Base-by-base conservation (phyloP, 2,329 filamentous ascomycete genomes). In the Epicoccum sorghinum region DNA sequence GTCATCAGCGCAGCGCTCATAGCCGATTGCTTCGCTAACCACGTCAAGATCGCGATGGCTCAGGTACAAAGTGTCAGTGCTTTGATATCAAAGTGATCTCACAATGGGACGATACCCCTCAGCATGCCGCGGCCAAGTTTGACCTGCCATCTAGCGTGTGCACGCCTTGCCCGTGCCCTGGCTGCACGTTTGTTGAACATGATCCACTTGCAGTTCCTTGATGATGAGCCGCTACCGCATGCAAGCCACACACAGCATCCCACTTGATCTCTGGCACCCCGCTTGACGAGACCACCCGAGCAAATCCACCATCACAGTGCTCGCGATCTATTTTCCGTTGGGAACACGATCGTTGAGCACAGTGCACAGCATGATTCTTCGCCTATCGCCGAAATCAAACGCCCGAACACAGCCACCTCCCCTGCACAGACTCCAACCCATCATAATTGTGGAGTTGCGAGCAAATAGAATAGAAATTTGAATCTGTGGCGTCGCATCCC, bases 401-500 rank as follows among this genome's bases (percentile, higher is more conserved):
- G 25, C n/a, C 38, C 30, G 40, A 36, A 33, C 51, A 58, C 57
- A 59, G 61, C 59, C 62, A 64, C 59, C 60, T 65, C 62, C 64
- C 32, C 63, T 59, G 52, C 36, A 53, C 47, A 55, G 29, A 13
- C 47, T 46, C 14, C 47, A 52, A 41, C 38, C 52, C 52, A 59
- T 51, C 46, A 59, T 33, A 50, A 49, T 55, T 52, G 61, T 65
- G 62, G 64, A 52, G 43, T 53, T 52, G 51, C 42, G 24, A 47
- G 47, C 43, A 48, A 42, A 47, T 44, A 57, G 27, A 29, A 29
- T 52, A 56, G 52, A 59, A 62, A 59, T 55, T 32, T 57, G 54
- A 47, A 56, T 46, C 54, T 52, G 59, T 61, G 56, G 60, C 63
- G 62, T 60, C 36, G 54, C 52, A 63, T 67, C 61, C 64, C 52